These are phyloP conservation scores for Colletotrichum spaethianum DNA, from an alignment of 2,329 filamentous ascomycete species.

Conservation along the genomic window DNA sequence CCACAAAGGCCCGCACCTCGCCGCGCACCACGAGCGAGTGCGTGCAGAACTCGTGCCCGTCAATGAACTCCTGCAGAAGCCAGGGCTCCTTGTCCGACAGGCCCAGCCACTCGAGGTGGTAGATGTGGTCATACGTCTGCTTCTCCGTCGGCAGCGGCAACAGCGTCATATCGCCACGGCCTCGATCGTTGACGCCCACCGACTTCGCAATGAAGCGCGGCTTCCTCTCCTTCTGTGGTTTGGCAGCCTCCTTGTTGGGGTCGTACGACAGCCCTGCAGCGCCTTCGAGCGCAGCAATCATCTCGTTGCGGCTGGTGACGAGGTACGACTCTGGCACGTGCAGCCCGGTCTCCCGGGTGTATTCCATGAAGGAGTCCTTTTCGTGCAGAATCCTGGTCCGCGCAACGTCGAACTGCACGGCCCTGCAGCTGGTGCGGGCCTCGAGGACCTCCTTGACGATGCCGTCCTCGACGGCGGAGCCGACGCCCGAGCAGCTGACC, in stretches of 20 bases:
- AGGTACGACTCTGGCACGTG: conserved; percentile 65
- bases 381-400: conserved; percentile 73
- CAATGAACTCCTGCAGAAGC: conserved; percentile 79
- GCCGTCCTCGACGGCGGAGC: conserved; percentile 76
- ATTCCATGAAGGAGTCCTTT: conserved; percentile 75
- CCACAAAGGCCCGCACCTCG: conserved; percentile 74
- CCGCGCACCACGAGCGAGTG: conserved; percentile 78
- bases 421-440: conserved; percentile 69
- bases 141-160: conserved; percentile 68
- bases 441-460: conserved; percentile 74
- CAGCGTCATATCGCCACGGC: conserved; percentile 74
- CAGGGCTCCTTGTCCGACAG: conserved; percentile 71
- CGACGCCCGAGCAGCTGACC: conserved; percentile 81
- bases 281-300: conserved; percentile 65
- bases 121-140: conserved; percentile 69
- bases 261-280: conserved; percentile 39
- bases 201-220: conserved; percentile 76
- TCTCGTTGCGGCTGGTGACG: conserved; percentile 67
- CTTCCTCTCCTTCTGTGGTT: conserved; percentile 35
- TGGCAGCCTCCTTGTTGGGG: not conserved
- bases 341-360: conserved; percentile 68
- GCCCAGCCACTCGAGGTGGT: conserved; percentile 58
- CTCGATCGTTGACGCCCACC: conserved; percentile 72
- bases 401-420: conserved; percentile 73
- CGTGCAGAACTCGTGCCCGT: conserved; percentile 76